phyloP scores from a whole-genome alignment of 371 early-diverging fungal species.

The Rhizopus sp. region DNA sequence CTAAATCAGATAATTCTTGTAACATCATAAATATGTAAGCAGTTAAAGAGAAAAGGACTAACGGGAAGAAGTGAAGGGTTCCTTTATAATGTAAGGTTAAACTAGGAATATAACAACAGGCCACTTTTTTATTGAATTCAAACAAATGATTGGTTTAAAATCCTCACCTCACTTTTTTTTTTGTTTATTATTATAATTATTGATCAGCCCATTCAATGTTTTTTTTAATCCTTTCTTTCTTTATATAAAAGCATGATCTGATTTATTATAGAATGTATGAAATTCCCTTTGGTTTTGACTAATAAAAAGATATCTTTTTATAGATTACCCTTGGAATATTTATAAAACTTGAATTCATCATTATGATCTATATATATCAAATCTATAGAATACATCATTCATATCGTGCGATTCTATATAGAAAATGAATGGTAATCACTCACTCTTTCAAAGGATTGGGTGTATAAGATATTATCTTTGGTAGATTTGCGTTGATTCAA shows the following conservation, averaged over 20 bases:
- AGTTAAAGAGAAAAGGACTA: constrained; percentile 7
- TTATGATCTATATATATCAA: no score
- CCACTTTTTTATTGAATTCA: constrained; percentile 20
- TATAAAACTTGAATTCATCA: no score
- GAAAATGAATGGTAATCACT: no score
- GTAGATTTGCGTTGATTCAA: no score
- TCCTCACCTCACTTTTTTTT: constrained; percentile 31
- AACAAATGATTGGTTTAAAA: constrained; percentile 21
- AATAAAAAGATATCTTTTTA: no score
- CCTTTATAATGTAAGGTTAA: constrained; percentile 1
- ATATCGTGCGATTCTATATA: no score
- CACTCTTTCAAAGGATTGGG: no score
- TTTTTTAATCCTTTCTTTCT: not conserved
- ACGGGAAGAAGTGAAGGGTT: constrained; percentile 1
- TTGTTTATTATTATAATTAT: constrained; percentile 3
- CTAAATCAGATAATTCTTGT: constrained; percentile 28
- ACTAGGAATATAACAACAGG: constrained; percentile 20
- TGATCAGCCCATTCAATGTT: constrained; percentile 18
- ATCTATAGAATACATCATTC: no score
- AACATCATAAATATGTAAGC: constrained; percentile 17
- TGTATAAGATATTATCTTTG: no score
- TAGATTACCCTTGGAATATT: no score
- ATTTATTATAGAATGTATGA: constrained; percentile 5
- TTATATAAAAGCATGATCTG: constrained; percentile 1
- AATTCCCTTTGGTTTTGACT: not conserved